phyloP scores from a whole-genome alignment of 2,329 filamentous ascomycete genomes.

The Lachnellula subtilissima region DNA sequence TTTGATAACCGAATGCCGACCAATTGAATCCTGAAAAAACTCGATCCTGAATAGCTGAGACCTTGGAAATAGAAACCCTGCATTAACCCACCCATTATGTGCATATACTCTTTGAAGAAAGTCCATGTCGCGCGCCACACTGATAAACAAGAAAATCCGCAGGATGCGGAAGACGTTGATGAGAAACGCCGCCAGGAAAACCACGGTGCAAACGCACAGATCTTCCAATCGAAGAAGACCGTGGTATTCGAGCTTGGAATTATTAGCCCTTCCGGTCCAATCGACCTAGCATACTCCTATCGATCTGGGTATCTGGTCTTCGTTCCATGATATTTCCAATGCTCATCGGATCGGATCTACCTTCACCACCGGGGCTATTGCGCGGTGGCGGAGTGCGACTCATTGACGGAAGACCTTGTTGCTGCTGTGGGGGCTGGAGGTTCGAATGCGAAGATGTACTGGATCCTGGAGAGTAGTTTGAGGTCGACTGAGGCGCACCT shows the following conservation, averaged over 20 bases:
- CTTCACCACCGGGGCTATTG: conserved; percentile 24
- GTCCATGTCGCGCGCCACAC: too few relatives aligned
- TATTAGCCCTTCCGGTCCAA: conserved; percentile 26
- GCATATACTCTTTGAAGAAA: too few relatives aligned
- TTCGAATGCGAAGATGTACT: conserved; percentile 28
- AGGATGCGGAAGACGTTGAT: too few relatives aligned
- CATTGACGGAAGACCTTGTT: conserved; percentile 23
- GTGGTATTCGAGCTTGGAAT: neutral
- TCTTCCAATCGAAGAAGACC: neutral
- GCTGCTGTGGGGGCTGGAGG: conserved; percentile 22
- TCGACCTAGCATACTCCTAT: conserved; percentile 30
- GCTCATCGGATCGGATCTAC: conserved; percentile 30
- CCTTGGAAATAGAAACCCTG: too few relatives aligned
- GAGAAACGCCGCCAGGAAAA: neutral
- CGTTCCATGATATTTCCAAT: conserved; percentile 31
- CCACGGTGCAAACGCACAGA: neutral
- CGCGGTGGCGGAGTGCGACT: conserved; percentile 28
- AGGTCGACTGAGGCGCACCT: conserved; percentile 11
- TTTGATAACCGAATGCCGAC: too few relatives aligned
- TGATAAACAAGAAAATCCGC: too few relatives aligned
- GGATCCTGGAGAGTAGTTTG: conserved; percentile 31
- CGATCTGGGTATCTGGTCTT: conserved; percentile 29
- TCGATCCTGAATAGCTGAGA: too few relatives aligned
- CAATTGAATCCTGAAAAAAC: too few relatives aligned
- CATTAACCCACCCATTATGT: too few relatives aligned